A percentile compares a stretch with the other conserved stretches of the same genome.
Conservation (phyloP, 2,329 filamentous ascomycete species). For the Ophiosphaerella korrae region DNA sequence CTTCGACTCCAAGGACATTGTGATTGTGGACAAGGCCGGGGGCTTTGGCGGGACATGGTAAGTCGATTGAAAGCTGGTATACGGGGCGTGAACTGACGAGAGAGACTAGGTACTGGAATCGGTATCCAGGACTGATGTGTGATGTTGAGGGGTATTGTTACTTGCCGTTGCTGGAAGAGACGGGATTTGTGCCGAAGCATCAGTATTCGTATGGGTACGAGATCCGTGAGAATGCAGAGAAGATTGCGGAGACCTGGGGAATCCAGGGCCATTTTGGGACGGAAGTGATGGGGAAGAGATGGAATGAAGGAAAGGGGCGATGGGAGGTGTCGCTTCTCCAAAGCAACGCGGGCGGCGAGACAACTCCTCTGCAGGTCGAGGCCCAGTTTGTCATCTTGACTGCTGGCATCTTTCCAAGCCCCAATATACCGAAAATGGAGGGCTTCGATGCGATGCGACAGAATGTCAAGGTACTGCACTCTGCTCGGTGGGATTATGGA, state of each 20-base stretch:
- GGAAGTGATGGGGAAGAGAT: slow-evolving; percentile 3
- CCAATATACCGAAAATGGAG: slow-evolving; percentile 40
- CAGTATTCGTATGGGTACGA: slow-evolving; percentile 52
- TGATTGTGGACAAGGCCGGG: slow-evolving; percentile 49
- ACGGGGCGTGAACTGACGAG: not conserved
- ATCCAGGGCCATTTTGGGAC: slow-evolving; percentile 46
- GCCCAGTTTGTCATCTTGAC: slow-evolving; percentile 47
- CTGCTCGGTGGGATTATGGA: slow-evolving; percentile 32
- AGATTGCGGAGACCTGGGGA: slow-evolving; percentile 35
- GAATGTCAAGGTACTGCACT: slow-evolving; percentile 33
- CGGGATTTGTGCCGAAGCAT: slow-evolving; percentile 59
- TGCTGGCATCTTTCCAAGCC: slow-evolving; percentile 51
- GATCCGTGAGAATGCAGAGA: slow-evolving; percentile 49
- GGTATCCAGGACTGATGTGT: slow-evolving; percentile 56
- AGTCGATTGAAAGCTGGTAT: not conserved
- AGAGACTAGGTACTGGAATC: slow-evolving; percentile 47
- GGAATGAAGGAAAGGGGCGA: not conserved
- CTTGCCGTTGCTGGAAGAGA: slow-evolving; percentile 64
- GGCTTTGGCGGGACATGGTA: slow-evolving; percentile 53
- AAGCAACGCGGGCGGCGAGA: not conserved
- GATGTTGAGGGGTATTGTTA: slow-evolving; percentile 65
- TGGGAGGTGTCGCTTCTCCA: slow-evolving; percentile 16
- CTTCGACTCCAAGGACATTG: slow-evolving; percentile 37
- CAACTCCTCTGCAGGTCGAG: not conserved
- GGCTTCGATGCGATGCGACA: slow-evolving; percentile 22